Conservation (phyloP, 73 alveolate genomes). For the Breviolum minutum region DNA sequence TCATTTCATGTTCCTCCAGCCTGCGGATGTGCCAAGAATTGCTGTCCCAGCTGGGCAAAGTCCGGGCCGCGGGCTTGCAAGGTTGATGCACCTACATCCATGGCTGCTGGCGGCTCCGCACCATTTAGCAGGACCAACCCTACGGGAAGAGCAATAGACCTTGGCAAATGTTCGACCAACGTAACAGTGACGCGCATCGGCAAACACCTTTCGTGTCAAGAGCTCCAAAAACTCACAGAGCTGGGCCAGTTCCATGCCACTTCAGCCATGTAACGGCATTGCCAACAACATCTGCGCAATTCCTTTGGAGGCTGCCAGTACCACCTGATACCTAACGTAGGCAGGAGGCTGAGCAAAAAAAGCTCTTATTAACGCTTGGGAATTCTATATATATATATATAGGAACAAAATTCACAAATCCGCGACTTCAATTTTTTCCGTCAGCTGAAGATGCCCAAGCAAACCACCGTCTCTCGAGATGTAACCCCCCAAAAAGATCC, state of each 20-base stretch:
- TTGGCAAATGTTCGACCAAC: too few relatives aligned
- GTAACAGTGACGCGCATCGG: not conserved
- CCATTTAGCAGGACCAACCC: conserved; percentile 55
- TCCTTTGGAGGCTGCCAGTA: conserved; percentile 71
- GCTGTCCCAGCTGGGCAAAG: conserved; percentile 29
- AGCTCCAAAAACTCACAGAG: not conserved
- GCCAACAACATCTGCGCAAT: conserved; percentile 49
- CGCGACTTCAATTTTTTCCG: too few relatives aligned
- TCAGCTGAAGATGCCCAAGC: too few relatives aligned
- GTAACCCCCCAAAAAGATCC: not conserved
- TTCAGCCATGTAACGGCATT: conserved; percentile 3
- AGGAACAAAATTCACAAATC: too few relatives aligned
- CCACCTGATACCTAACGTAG: conserved; percentile 37
- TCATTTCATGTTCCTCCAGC: not conserved
- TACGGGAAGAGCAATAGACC: conserved; percentile 14
- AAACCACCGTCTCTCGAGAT: too few relatives aligned
- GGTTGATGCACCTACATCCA: conserved; percentile 28
- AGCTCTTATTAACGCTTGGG: too few relatives aligned
- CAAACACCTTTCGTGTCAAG: not conserved
- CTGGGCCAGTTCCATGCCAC: not conserved
- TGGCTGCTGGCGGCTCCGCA: conserved; percentile 80
- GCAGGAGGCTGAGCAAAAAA: not conserved
- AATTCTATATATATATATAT: too few relatives aligned
- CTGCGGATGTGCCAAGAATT: conserved; percentile 31
- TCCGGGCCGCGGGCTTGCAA: not conserved